Base-by-base conservation (phyloP, 2,329 filamentous ascomycete species). In the Epichloe hybrida region DNA sequence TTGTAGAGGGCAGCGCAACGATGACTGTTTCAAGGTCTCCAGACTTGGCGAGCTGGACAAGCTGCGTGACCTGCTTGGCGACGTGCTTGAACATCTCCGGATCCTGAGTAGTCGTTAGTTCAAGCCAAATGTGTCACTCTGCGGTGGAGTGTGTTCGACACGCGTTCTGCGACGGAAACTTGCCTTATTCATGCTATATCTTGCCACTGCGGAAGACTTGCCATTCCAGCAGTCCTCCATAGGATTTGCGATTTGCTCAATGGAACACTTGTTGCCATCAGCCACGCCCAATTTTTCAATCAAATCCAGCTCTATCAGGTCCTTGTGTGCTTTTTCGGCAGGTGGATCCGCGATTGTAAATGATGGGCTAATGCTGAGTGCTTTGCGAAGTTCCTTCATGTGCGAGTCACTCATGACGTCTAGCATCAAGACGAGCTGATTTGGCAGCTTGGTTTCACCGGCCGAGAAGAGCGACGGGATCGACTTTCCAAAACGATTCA, bases 401-500 rank as follows among this genome's bases (percentile, higher is more conserved):
- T 75, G 71, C 41, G 70, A 60, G 15, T 67, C 57, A 17, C 70
- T 73, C 64, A 76, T 68, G 59, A 81, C 78, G 60, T 83, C 74
- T 48, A 84, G 67, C 57, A 80, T 64, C 48, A 84, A 66, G 27
- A 85, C 65, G 39, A 85, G 71, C 64, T 86, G 80, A 49, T 65
- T 69, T 5, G 73, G 70, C 37, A 56, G 56, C 49, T 53, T 56
- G 46, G 65, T 60, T 17, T 61, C 56, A 9, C 56, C 54, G 41
- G 65, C 60, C 4, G 62, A 51, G 57, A 86, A 81, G 36, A 86
- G 66, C 20, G 71, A 63, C 49, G 67, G 57, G 6, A 74, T 65
- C 34, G 67, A 61, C 54, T 75, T 78, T 54, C 80, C 82, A 63
- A 80, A 85, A 47, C 68, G 68, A 59, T 80, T 79, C 59, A 88